Conservation (phyloP, 75 land plant species). For the Pseudotsuga menziesii region DNA sequence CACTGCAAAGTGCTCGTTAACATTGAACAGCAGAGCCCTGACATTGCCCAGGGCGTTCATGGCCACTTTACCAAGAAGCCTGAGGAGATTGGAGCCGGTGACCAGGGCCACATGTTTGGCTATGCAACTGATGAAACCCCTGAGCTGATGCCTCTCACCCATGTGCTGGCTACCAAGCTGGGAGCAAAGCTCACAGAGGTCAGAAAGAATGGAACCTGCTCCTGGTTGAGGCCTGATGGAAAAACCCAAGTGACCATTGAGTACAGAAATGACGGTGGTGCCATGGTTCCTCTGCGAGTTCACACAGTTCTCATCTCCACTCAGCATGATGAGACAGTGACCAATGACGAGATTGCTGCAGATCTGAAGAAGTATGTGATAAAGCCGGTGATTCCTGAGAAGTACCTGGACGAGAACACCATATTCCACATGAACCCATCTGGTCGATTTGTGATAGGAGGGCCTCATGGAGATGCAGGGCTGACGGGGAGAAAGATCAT, state of each 20-base stretch:
- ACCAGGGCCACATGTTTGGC: slow-evolving; percentile 71
- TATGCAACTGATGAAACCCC: slow-evolving; percentile 70
- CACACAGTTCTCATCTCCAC: slow-evolving; percentile 74
- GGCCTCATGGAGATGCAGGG: slow-evolving; percentile 76
- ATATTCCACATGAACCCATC: slow-evolving; percentile 72
- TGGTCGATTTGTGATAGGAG: slow-evolving; percentile 68
- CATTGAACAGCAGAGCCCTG: slow-evolving; percentile 65
- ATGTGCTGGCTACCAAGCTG: slow-evolving; percentile 70
- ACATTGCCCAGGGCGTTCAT: slow-evolving; percentile 71
- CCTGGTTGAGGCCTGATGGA: slow-evolving; percentile 62
- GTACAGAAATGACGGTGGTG: slow-evolving; percentile 42
- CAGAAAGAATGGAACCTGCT: slow-evolving; percentile 63
- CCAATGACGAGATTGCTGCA: slow-evolving; percentile 57
- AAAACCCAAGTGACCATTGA: slow-evolving; percentile 71
- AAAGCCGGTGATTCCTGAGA: slow-evolving; percentile 53
- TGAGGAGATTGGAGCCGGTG: slow-evolving; percentile 71
- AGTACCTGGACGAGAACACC: slow-evolving; percentile 60
- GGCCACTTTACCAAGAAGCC: slow-evolving; percentile 66
- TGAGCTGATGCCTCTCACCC: slow-evolving; percentile 71
- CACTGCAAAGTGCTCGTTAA: slow-evolving; percentile 62
- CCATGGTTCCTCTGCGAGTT: slow-evolving; percentile 57
- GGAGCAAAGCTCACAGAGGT: slow-evolving; percentile 71
- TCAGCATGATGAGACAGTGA: slow-evolving; percentile 72
- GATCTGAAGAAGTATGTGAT: slow-evolving; percentile 63
- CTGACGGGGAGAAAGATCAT: slow-evolving; percentile 58